A percentile compares a stretch with the other conserved stretches of the same genome.
phyloP scores from a whole-genome alignment of 2,329 filamentous ascomycete species.

The Penicillium carneum region DNA sequence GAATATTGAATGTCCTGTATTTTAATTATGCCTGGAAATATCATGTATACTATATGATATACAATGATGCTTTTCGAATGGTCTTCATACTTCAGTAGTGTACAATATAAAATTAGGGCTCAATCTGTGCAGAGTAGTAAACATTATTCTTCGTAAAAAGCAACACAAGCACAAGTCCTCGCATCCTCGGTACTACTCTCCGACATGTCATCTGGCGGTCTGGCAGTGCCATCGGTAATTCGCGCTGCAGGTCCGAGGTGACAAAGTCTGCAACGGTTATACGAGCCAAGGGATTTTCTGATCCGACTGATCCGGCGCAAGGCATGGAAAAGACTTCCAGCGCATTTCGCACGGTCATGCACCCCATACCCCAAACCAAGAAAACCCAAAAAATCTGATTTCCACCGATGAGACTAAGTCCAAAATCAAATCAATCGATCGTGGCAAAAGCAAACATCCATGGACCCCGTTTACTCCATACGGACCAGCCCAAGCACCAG shows the following conservation, averaged over 20 bases:
- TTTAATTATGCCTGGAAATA: background rate
- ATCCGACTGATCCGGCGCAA: background rate
- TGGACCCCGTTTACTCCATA: background rate
- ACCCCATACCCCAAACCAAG: background rate
- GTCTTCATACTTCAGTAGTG: too few relatives aligned
- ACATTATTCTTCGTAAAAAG: background rate
- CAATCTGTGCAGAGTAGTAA: background rate
- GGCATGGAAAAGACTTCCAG: background rate
- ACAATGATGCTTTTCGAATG: background rate
- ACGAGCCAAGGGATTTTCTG: background rate
- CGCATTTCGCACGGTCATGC: background rate
- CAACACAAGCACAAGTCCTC: background rate
- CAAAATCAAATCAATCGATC: background rate
- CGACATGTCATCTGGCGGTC: background rate
- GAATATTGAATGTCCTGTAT: constrained; percentile 1
- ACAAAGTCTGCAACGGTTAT: background rate
- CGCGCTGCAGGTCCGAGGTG: constrained; percentile 2
- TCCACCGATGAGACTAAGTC: background rate
- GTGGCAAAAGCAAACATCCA: background rate
- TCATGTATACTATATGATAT: background rate
- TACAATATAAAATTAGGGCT: background rate
- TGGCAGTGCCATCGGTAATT: background rate
- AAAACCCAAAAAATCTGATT: background rate
- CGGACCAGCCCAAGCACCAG: background rate
- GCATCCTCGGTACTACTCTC: background rate